Conservation (phyloP, 2,329 filamentous ascomycete genomes). For the Aspergillus pseudotamarii region DNA sequence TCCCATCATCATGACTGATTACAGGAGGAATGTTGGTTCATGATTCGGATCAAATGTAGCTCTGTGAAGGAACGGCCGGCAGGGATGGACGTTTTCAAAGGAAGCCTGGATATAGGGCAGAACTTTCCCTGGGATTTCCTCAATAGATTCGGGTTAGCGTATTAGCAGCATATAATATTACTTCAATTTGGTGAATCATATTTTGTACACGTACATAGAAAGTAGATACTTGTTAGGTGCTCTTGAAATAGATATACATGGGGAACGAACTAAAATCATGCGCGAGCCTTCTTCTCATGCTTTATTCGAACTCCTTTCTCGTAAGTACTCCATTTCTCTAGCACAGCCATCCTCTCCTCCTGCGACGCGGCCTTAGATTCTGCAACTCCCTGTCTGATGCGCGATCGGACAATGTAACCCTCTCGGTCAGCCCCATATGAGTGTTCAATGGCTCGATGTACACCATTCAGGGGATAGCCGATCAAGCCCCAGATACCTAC, state of each 20-base stretch:
- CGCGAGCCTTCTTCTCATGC: neutral
- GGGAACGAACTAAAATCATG: neutral
- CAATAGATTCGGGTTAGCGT: neutral
- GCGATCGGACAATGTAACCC: conserved; percentile 12
- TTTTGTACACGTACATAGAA: too few relatives aligned
- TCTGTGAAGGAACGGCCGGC: conserved; percentile 29
- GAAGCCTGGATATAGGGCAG: conserved; percentile 19
- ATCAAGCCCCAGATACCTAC: conserved; percentile 18
- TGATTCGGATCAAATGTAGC: conserved; percentile 19
- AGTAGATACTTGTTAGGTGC: neutral
- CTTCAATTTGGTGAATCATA: too few relatives aligned
- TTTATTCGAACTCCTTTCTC: conserved; percentile 6
- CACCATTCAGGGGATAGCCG: conserved; percentile 16
- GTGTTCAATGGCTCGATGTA: conserved; percentile 12
- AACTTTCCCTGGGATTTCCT: neutral
- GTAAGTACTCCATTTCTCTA: conserved; percentile 9
- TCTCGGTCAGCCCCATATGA: conserved; percentile 13
- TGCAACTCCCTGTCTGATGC: conserved; percentile 14
- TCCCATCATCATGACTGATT: conserved; percentile 28
- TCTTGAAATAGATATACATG: neutral
- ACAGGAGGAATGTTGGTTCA: conserved; percentile 25
- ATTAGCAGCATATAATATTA: too few relatives aligned
- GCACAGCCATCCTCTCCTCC: conserved; percentile 3
- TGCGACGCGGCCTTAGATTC: conserved; percentile 11
- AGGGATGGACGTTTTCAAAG: conserved; percentile 27